Conservation (phyloP, 2,329 filamentous ascomycete genomes). For the Tolypocladium nubicola region DNA sequence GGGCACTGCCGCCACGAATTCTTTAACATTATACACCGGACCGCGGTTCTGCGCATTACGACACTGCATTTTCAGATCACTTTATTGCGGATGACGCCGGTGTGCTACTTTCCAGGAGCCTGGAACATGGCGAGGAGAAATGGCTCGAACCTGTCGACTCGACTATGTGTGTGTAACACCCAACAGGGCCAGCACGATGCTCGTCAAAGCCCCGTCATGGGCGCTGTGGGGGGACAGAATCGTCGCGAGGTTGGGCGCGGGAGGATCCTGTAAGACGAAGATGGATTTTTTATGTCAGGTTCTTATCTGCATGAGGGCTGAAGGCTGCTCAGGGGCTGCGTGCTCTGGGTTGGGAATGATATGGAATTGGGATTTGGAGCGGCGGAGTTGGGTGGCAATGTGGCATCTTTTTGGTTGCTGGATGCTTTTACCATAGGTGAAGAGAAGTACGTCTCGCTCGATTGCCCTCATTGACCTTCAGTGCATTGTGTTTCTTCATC, state of each 20-base stretch:
- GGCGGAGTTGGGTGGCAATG: constrained; percentile 21
- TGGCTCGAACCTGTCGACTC: neutral
- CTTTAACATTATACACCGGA: constrained; percentile 8
- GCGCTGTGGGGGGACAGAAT: neutral
- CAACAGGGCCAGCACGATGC: neutral
- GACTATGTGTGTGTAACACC: neutral
- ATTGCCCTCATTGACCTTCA: neutral
- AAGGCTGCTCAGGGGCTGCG: constrained; percentile 10
- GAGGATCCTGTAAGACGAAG: neutral
- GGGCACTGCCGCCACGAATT: constrained; percentile 15
- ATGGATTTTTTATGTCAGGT: neutral
- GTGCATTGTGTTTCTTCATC: neutral
- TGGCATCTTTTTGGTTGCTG: constrained; percentile 13
- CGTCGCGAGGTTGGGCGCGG: neutral
- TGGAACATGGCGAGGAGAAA: neutral
- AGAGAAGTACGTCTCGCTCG: neutral
- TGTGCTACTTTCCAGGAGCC: neutral
- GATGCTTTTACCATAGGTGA: neutral
- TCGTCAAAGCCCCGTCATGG: neutral
- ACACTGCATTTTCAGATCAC: neutral
- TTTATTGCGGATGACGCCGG: neutral
- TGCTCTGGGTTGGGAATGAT: constrained; percentile 15
- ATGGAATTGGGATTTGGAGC: constrained; percentile 16
- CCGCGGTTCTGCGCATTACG: neutral
- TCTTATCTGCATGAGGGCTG: constrained; percentile 1